Evolutionary conservation across 331 rosid species (phyloP).

Genomic region (Spiraea crenata): DNA sequence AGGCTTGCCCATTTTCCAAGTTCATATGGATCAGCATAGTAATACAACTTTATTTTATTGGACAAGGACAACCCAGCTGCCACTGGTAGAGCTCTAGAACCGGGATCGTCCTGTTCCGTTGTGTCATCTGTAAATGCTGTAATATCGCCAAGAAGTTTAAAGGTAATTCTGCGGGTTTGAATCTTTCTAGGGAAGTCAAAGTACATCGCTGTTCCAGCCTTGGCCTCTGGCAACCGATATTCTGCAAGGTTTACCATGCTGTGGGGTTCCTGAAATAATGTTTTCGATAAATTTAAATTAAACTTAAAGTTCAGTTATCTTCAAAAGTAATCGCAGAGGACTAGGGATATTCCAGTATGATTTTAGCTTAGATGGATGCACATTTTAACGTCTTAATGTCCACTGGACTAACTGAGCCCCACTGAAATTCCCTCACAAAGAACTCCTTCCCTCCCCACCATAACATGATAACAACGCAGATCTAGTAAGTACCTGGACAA

Average conservation of each 20-base stretch:
- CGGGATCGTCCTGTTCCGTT: constrained; percentile 73
- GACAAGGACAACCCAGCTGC: constrained; percentile 74
- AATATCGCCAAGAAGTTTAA: constrained; percentile 85
- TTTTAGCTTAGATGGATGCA: not conserved
- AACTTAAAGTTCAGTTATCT: constrained; percentile 13
- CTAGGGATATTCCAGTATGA: not conserved
- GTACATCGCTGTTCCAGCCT: constrained; percentile 85
- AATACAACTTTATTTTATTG: constrained; percentile 70
- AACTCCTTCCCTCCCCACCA: constrained; percentile 7
- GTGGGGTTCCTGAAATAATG: constrained; percentile 56
- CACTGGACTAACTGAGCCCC: constrained; percentile 9
- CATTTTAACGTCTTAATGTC: not conserved
- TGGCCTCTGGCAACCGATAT: constrained; percentile 90
- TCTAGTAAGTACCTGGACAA: constrained; percentile 63
- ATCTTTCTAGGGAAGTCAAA: constrained; percentile 71
- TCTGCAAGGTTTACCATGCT: constrained; percentile 63
- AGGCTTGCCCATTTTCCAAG: constrained; percentile 98
- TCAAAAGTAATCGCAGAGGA: not conserved
- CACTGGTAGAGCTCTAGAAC: constrained; percentile 46
- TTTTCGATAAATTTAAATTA: not conserved
- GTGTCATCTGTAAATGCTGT: constrained; percentile 80
- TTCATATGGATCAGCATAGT: constrained; percentile 84
- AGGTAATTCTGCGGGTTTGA: constrained; percentile 65
- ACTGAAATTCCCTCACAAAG: constrained; percentile 14
- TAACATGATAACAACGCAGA: constrained; percentile 21